phyloP scores from a whole-genome alignment of 2,329 filamentous ascomycete genomes.

The Colletotrichum camelliae region DNA sequence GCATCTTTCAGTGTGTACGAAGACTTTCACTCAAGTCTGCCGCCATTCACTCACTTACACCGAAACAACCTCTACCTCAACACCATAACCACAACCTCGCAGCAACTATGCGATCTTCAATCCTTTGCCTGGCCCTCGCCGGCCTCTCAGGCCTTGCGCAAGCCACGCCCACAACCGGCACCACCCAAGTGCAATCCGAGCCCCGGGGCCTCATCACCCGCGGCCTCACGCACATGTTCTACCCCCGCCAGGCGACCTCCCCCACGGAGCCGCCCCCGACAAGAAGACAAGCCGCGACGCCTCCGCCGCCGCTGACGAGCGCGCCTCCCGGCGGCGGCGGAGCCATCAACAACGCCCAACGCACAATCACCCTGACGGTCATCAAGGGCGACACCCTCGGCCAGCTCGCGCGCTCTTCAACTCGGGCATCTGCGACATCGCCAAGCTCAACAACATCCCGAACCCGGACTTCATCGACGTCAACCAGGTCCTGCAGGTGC shows the following conservation, averaged over 20 bases:
- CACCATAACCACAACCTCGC: not conserved
- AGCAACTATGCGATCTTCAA: slow-evolving; percentile 5
- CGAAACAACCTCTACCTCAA: not conserved
- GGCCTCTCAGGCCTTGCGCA: not conserved
- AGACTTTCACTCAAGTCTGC: not conserved
- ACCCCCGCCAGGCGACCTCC: not conserved
- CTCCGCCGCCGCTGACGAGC: not conserved
- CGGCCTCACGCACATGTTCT: not conserved
- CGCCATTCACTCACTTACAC: not conserved
- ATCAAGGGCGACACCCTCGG: not conserved
- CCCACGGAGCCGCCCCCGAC: not conserved
- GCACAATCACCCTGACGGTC: not conserved
- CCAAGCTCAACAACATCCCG: slow-evolving; percentile 3
- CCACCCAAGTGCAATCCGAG: not conserved
- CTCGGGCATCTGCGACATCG: slow-evolving; percentile 20
- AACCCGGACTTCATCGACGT: slow-evolving; percentile 6
- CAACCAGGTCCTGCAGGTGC: not conserved
- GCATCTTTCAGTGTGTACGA: not conserved
- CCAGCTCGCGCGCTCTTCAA: slow-evolving; percentile 5
- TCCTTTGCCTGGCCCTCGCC: not conserved
- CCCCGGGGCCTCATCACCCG: not conserved
- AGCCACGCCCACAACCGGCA: not conserved
- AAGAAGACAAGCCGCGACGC: not conserved
- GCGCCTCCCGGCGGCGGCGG: not conserved
- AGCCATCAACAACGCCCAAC: not conserved